Percentiles rank a stretch among this genome's conserved stretches.
phyloP scores from a whole-genome alignment of 2,329 filamentous ascomycete genomes.

The Raffaelea ambrosiae region DNA sequence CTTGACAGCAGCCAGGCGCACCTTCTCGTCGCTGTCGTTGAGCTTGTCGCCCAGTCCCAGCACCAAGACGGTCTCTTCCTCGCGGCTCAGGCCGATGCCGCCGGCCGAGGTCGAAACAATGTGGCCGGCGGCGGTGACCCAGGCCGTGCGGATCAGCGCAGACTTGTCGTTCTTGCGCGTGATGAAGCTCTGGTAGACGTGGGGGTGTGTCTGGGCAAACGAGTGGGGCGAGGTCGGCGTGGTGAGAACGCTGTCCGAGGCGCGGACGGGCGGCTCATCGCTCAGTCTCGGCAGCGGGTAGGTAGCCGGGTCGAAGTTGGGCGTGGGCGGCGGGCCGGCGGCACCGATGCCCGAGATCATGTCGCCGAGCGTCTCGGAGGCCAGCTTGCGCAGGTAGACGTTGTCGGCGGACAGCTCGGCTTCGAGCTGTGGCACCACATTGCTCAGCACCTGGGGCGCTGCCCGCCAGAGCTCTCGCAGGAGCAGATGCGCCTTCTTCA shows the following conservation, averaged over 20 bases:
- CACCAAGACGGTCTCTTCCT: slow-evolving; percentile 71
- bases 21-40: slow-evolving; percentile 81
- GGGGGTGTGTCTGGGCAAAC: slow-evolving; percentile 73
- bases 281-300: slow-evolving; percentile 69
- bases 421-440: slow-evolving; percentile 89
- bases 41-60: slow-evolving; percentile 71
- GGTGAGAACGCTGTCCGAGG: slow-evolving; percentile 57
- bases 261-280: slow-evolving; percentile 43
- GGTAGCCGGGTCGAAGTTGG: slow-evolving; percentile 67
- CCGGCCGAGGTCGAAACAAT: slow-evolving; percentile 89
- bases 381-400: slow-evolving; percentile 73
- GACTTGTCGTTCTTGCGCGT: slow-evolving; percentile 82
- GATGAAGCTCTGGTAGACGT: slow-evolving; percentile 76
- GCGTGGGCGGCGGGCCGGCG: slow-evolving; percentile 69
- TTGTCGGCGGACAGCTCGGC: slow-evolving; percentile 89
- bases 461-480: slow-evolving; percentile 92
- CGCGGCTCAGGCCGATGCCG: slow-evolving; percentile 74
- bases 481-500: slow-evolving; percentile 81
- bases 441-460: slow-evolving; percentile 77
- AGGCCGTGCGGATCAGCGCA: slow-evolving; percentile 70
- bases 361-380: slow-evolving; percentile 89
- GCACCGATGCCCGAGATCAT: slow-evolving; percentile 91
- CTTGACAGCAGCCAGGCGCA: slow-evolving; percentile 81
- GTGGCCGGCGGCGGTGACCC: slow-evolving; percentile 75
- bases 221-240: slow-evolving; percentile 82